A percentile compares a stretch with the other conserved stretches of the same genome.
Evolutionary conservation across 441 rosid genomes (phyloP).

Genomic region (Adansonia rubrostipa): DNA sequence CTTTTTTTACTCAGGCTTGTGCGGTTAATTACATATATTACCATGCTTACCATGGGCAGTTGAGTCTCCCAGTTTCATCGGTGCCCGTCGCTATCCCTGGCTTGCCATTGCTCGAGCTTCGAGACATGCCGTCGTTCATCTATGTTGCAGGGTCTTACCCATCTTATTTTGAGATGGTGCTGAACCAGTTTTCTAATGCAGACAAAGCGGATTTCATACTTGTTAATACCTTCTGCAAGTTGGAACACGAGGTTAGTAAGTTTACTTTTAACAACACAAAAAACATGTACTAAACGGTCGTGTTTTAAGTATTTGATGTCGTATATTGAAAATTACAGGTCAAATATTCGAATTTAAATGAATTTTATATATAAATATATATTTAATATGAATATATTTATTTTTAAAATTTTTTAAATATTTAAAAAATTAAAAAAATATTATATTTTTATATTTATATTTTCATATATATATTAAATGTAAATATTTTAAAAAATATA

Average conservation of each 20-base stretch:
- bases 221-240: slow-evolving; percentile 58
- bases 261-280: background rate
- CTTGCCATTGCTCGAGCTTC: slow-evolving; percentile 47
- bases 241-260: slow-evolving; percentile 53
- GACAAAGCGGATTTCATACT: slow-evolving; percentile 62
- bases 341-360: too few relatives aligned
- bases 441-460: too few relatives aligned
- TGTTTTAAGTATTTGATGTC: too few relatives aligned
- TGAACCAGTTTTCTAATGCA: slow-evolving; percentile 59
- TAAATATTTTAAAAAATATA: too few relatives aligned
- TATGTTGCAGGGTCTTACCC: slow-evolving; percentile 51
- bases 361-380: too few relatives aligned
- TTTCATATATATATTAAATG: too few relatives aligned
- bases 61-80: slow-evolving; percentile 37
- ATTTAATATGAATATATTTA: too few relatives aligned
- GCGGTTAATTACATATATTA: slow-evolving; percentile 52
- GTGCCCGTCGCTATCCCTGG: slow-evolving; percentile 30
- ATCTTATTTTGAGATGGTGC: slow-evolving; percentile 52
- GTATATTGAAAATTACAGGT: too few relatives aligned
- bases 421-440: too few relatives aligned
- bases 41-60: slow-evolving; percentile 35
- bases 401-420: too few relatives aligned
- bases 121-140: slow-evolving; percentile 66
- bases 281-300: too few relatives aligned
- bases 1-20: slow-evolving; percentile 56